Evolutionary conservation across 2,329 filamentous ascomycete species (phyloP).

Genomic region (Exophiala alcalophila): DNA sequence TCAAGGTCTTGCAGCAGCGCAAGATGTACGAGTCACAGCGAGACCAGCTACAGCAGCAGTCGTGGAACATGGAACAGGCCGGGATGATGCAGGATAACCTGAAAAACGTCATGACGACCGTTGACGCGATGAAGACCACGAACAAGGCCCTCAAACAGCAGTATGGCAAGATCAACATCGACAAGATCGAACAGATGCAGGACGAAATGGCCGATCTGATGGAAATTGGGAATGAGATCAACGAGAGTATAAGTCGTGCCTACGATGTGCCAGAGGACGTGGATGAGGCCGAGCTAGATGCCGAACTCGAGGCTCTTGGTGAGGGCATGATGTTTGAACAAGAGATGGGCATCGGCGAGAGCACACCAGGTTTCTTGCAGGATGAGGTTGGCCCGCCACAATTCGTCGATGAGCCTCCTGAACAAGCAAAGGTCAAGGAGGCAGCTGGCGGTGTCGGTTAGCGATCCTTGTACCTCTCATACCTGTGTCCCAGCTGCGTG

Average conservation of each 20-base stretch:
- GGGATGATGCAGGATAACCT: constrained; percentile 98
- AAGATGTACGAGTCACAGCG: constrained; percentile 93
- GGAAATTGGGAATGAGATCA: constrained; percentile 94
- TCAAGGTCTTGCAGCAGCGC: constrained; percentile 88
- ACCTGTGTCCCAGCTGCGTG: too few relatives aligned
- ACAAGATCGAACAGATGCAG: constrained; percentile 96
- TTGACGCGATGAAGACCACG: constrained; percentile 95
- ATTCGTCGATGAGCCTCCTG: constrained; percentile 89
- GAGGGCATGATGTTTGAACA: constrained; percentile 89
- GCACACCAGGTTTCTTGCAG: constrained; percentile 78
- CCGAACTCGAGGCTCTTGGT: constrained; percentile 89
- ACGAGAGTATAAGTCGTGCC: constrained; percentile 84
- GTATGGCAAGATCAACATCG: constrained; percentile 95
- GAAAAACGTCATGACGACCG: constrained; percentile 97
- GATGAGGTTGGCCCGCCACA: constrained; percentile 79
- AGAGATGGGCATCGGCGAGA: constrained; percentile 53
- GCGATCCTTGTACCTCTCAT: not conserved
- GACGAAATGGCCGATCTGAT: constrained; percentile 98
- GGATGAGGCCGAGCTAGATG: constrained; percentile 92
- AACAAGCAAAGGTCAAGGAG: constrained; percentile 70
- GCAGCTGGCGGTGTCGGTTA: constrained; percentile 40
- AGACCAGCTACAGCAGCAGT: constrained; percentile 88
- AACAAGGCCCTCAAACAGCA: constrained; percentile 90
- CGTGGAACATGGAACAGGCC: constrained; percentile 99
- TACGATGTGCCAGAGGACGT: constrained; percentile 97